Percentiles rank a stretch among this genome's conserved stretches.
Evolutionary conservation across 2,329 filamentous ascomycete genomes (phyloP).

Genomic region (Dactylellina leptospora): DNA sequence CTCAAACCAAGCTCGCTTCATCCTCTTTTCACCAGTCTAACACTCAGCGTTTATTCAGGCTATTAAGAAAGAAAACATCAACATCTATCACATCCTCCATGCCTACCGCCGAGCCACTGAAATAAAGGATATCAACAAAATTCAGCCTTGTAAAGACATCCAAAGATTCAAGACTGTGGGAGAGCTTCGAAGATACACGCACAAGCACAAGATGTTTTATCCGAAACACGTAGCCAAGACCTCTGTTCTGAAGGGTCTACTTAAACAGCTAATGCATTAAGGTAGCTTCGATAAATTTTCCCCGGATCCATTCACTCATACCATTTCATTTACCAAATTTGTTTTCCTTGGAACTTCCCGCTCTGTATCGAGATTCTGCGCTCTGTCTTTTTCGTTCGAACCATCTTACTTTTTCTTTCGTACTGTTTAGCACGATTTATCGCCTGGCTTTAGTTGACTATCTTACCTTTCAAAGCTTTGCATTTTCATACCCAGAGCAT

Average conservation of each 20-base stretch:
- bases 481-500: too few species aligned
- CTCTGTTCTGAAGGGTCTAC: slow-evolving; percentile 40
- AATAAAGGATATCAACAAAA: slow-evolving; percentile 6
- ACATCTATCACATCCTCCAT: slow-evolving; percentile 41
- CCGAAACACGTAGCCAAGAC: slow-evolving; percentile 29
- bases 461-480: too few species aligned
- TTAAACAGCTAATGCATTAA: slow-evolving; percentile 37
- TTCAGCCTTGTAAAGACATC: slow-evolving; percentile 26
- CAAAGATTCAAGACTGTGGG: slow-evolving; percentile 25
- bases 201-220: slow-evolving; percentile 26
- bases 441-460: too few species aligned
- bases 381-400: too few species aligned
- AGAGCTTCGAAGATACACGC: slow-evolving; percentile 27
- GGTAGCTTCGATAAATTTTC: too few species aligned
- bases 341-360: not conserved
- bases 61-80: slow-evolving; percentile 47
- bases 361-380: not conserved
- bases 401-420: too few species aligned
- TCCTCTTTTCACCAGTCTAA: not conserved
- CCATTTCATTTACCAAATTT: too few species aligned
- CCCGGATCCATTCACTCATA: too few species aligned
- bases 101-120: slow-evolving; percentile 39
- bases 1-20: not conserved
- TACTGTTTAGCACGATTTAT: too few species aligned
- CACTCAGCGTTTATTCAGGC: not conserved